Conservation (phyloP, 768 basidiomycete species). For the Naganishia vishniacii region DNA sequence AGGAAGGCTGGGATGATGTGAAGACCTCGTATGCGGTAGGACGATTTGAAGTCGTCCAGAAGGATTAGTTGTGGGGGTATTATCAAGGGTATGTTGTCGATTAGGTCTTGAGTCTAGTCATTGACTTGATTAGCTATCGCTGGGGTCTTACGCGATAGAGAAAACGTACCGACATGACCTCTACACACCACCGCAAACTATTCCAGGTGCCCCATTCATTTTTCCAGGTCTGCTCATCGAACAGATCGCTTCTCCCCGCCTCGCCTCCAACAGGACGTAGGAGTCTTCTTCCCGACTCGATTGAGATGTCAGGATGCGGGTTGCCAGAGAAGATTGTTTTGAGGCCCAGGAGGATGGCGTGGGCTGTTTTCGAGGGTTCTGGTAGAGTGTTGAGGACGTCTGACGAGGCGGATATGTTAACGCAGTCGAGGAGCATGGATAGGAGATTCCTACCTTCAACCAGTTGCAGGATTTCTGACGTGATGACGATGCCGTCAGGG, state of each 20-base stretch:
- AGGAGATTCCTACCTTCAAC: slow-evolving; percentile 11
- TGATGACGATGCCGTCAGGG: neutral
- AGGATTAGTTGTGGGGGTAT: slow-evolving; percentile 45
- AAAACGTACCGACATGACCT: slow-evolving; percentile 20
- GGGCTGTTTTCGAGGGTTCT: slow-evolving; percentile 7
- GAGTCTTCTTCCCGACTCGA: slow-evolving; percentile 21
- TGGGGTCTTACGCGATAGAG: neutral
- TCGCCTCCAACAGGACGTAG: slow-evolving; percentile 22
- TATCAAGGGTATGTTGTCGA: slow-evolving; percentile 37
- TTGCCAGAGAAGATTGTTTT: slow-evolving; percentile 13
- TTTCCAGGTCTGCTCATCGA: slow-evolving; percentile 26
- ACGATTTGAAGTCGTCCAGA: slow-evolving; percentile 47
- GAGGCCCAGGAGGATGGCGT: neutral
- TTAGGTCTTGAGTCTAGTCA: slow-evolving; percentile 1
- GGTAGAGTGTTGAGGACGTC: neutral
- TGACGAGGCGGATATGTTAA: neutral
- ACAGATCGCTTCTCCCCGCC: slow-evolving; percentile 18
- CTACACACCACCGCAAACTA: slow-evolving; percentile 17
- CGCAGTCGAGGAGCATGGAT: neutral
- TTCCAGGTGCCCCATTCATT: slow-evolving; percentile 14
- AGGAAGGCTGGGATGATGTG: slow-evolving; percentile 35
- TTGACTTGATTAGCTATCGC: neutral
- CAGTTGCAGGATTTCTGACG: neutral
- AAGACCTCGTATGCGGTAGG: slow-evolving; percentile 37
- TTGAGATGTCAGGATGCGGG: slow-evolving; percentile 24